phyloP scores from a whole-genome alignment of 2,329 filamentous ascomycete species.

The Coleophoma eucalyptorum region DNA sequence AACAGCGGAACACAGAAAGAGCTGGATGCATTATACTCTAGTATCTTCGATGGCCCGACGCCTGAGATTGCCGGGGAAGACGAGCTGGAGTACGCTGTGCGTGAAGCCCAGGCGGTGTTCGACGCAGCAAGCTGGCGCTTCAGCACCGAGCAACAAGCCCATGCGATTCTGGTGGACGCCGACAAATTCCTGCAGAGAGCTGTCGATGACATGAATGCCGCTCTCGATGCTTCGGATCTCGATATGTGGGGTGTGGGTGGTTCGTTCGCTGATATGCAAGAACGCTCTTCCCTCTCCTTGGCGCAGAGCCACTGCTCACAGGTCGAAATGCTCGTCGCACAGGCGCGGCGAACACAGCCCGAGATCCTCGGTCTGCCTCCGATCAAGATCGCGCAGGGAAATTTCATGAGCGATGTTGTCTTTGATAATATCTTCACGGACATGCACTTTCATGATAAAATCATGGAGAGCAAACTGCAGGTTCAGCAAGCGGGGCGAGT shows the following conservation, averaged over 20 bases:
- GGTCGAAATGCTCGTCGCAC: slow-evolving; percentile 34
- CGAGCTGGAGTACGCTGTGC: slow-evolving; percentile 33
- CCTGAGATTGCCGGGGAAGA: slow-evolving; percentile 52
- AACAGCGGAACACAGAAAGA: slow-evolving; percentile 39
- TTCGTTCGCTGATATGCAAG: slow-evolving; percentile 45
- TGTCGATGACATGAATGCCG: slow-evolving; percentile 35
- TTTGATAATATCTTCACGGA: slow-evolving; percentile 53
- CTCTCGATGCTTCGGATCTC: slow-evolving; percentile 34
- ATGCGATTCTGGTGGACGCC: slow-evolving; percentile 36
- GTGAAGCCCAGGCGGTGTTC: slow-evolving; percentile 31
- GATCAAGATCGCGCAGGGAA: slow-evolving; percentile 40
- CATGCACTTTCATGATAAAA: slow-evolving; percentile 47
- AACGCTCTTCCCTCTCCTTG: slow-evolving; percentile 44
- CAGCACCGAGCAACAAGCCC: slow-evolving; percentile 38
- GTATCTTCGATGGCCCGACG: slow-evolving; percentile 49
- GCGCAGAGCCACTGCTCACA: slow-evolving; percentile 40
- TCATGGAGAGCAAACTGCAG: slow-evolving; percentile 38
- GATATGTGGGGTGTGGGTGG: slow-evolving; percentile 47
- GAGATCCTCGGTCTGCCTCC: slow-evolving; percentile 31
- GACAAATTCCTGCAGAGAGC: slow-evolving; percentile 31
- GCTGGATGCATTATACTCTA: slow-evolving; percentile 48
- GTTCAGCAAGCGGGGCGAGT: slow-evolving; percentile 30
- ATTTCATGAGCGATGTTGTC: slow-evolving; percentile 45
- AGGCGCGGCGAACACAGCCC: slow-evolving; percentile 36
- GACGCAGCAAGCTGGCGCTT: slow-evolving; percentile 30